Evolutionary conservation across 2,329 filamentous ascomycete species (phyloP), one percentile per base, ranked within the genome.

Genomic region (Fusarium albosuccineum): DNA sequence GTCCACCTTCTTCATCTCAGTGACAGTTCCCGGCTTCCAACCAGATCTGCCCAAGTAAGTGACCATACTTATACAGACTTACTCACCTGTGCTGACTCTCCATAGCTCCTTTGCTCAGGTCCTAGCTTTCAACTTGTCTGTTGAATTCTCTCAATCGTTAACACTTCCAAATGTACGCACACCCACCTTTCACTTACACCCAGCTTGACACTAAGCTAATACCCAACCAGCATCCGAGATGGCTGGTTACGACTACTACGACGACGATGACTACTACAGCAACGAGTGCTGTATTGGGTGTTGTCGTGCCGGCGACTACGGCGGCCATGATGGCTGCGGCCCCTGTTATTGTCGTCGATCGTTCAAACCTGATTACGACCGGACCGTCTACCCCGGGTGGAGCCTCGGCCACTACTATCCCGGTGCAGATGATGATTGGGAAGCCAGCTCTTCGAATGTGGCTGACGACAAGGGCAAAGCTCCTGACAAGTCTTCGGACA

Each of bases 281-380:
- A 17, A 45, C 5, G 44, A 51, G 9, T 77, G 76, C 60, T 79
- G 77, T 69, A 58, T 70, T 9, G 64, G 55, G 33, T 79, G 77
- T 67, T 79, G 77, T 63, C 70, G 66, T 26, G 71, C 76, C 26
- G 64, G 64, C 17, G 75, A 78, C 57, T 60, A 71, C 22, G 76
- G 77, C 45, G 72, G 57, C 9, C 76, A 78, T 60, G 77, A 78
- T 42, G 77, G 72, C 64, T 70, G 68, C 61, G 51, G 70, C 60
- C 45, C 50, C n/a, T 66, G 60, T 27, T 55, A 64, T 27, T 64
- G 62, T 17, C 60, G 51, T 4, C 60, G 46, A 6, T 34, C 56
- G 7, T 64, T 64, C 37, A 52, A 49, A 9, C 60, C 41, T 13
- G 56, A 66, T 9, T 59, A 56, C 5, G 62, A 64, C 13, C 17